Evolutionary conservation across 2,329 filamentous ascomycete genomes (phyloP).

Genomic region (Botrytis cinerea): DNA sequence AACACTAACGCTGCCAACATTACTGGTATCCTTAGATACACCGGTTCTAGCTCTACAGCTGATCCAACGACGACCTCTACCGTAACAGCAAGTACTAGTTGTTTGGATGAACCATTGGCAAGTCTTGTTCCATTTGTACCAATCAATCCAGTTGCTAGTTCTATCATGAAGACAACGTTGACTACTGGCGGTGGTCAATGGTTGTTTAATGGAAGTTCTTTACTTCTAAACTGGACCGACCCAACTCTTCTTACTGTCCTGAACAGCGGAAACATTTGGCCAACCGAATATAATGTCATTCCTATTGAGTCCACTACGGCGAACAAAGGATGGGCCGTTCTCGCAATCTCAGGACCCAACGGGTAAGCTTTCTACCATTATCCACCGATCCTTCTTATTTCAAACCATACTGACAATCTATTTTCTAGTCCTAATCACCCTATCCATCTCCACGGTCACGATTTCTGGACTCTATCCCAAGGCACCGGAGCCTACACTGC

Average conservation of each 20-base stretch:
- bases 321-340: constrained; percentile 33
- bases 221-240: constrained; percentile 50
- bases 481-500: constrained; percentile 44
- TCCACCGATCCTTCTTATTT: constrained; percentile 17
- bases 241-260: constrained; percentile 47
- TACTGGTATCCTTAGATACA: constrained; percentile 46
- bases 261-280: constrained; percentile 38
- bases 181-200: constrained; percentile 46
- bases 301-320: constrained; percentile 44
- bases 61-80: constrained; percentile 37
- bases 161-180: constrained; percentile 27
- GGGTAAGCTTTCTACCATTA: constrained; percentile 38
- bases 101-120: constrained; percentile 39
- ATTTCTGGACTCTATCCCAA: constrained; percentile 51
- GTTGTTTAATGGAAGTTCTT: constrained; percentile 51
- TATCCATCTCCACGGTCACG: constrained; percentile 54
- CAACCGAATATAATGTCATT: constrained; percentile 38
- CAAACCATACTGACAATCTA: not conserved
- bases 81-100: constrained; percentile 31
- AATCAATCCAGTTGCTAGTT: constrained; percentile 31
- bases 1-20: constrained; percentile 53
- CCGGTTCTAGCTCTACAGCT: constrained; percentile 40
- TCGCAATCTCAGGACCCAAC: constrained; percentile 35
- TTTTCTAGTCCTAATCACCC: constrained; percentile 33
- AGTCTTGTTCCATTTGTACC: constrained; percentile 38